Evolutionary conservation across 2,329 filamentous ascomycete genomes (phyloP), one percentile per base, ranked within the genome.

Genomic region (Botryosphaeria dothidea): DNA sequence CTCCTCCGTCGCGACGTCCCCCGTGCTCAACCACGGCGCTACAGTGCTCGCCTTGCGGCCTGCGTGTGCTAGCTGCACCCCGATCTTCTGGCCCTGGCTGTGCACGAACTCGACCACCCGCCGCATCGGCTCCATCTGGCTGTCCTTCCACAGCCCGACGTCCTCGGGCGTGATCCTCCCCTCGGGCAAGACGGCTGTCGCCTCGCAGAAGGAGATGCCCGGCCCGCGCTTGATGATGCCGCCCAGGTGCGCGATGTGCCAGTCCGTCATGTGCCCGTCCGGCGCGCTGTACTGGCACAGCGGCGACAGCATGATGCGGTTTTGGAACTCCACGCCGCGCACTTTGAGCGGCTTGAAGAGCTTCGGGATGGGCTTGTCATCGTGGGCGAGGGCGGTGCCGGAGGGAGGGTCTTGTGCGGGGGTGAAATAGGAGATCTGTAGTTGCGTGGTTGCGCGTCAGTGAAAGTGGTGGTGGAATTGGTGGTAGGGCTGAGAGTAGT

Each of bases 91-190:
- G 73, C 84, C 85, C 77, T 96, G 93, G 27, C 85, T 87, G 80
- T 96, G 92, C 2, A 90, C 86, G 68, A 93, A 96, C 67, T 96
- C 91, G 38, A 89, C 86, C 51, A 94, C 85, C 66, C 86, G 85
- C 73, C 84, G 85, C 65, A 96, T 79, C 0, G 89, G 88, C 68
- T 85, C 88, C 66, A 93, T 89, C 76, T 97, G 93, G 36, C 85
- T 87, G 75, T 97, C 93, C 67, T 90, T 84, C 93, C 93, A 97
- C 7, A 97, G 79, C 0, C 93, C 92, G 13, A 82, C 79, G 74
- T 94, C 91, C 75, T 93, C 84, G 1, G 92, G 92, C 0, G 91
- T 90, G 80, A 96, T 96, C 64, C 93, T 86, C 29, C 93, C 93
- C 69, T 93, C 88, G 5, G 91, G 79, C 9, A 86, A 82, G 0